These are phyloP conservation scores for Colletotrichum orbiculare DNA, from an alignment of 2,329 filamentous ascomycete genomes.

Conservation along the genomic window DNA sequence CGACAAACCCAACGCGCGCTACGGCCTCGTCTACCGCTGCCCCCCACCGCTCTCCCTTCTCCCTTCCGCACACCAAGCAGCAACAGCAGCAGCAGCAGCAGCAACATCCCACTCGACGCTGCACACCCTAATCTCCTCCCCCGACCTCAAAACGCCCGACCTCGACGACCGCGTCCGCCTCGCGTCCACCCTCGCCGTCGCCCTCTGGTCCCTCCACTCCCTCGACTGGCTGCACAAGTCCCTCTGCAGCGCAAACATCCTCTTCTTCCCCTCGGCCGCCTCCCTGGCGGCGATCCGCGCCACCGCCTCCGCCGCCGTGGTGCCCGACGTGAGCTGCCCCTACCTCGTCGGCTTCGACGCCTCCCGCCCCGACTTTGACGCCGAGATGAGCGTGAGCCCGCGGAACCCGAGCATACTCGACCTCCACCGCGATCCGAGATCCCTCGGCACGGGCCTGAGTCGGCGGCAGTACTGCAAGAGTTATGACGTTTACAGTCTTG, in stretches of 20 bases:
- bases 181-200: slow-evolving; percentile 54
- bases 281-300: slow-evolving; percentile 47
- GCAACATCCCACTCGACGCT: slow-evolving; percentile 50
- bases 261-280: slow-evolving; percentile 61
- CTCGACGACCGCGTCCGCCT: slow-evolving; percentile 56
- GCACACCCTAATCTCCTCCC: slow-evolving; percentile 51
- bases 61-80: background rate
- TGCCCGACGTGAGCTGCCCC: slow-evolving; percentile 54
- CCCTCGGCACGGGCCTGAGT: slow-evolving; percentile 48
- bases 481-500: slow-evolving; percentile 65
- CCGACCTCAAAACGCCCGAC: slow-evolving; percentile 56
- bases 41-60: background rate
- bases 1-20: slow-evolving; percentile 50
- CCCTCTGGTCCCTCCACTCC: slow-evolving; percentile 62
- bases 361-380: slow-evolving; percentile 59
- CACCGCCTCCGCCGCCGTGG: slow-evolving; percentile 50
- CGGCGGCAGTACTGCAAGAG: slow-evolving; percentile 56
- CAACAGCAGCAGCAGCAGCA: slow-evolving; percentile 40
- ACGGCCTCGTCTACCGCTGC: slow-evolving; percentile 55
- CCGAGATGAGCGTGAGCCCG: slow-evolving; percentile 60
- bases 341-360: slow-evolving; percentile 67
- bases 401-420: slow-evolving; percentile 55
- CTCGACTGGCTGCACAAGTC: slow-evolving; percentile 69
- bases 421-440: slow-evolving; percentile 59
- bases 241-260: slow-evolving; percentile 63